Conservation (phyloP, 2,329 filamentous ascomycete species). For the Atkinsonella hypoxylon region DNA sequence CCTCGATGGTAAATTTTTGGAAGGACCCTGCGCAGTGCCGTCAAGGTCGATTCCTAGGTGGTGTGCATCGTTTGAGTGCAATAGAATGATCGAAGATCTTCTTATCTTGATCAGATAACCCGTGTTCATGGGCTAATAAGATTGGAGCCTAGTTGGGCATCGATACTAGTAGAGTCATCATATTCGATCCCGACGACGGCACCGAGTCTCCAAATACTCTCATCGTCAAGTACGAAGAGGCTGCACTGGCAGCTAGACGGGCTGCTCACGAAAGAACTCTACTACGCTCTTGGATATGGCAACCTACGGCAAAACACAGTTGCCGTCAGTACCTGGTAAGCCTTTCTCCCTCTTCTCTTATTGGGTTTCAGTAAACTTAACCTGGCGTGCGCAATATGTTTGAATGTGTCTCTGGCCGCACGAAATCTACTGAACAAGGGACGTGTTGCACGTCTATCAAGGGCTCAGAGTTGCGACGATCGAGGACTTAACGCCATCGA, state of each 20-base stretch:
- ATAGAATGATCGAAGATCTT: no score
- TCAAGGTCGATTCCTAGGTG: no score
- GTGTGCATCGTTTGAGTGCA: no score
- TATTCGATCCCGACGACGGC: constrained; percentile 41
- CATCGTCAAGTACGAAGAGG: constrained; percentile 45
- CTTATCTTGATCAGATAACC: no score
- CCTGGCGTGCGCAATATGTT: no score
- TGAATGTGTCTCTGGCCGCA: no score
- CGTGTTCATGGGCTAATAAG: background rate
- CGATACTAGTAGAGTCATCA: constrained; percentile 42
- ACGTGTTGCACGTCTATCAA: no score
- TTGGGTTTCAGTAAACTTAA: background rate
- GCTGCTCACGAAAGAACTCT: constrained; percentile 43
- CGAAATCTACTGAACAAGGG: no score
- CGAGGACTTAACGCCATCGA: no score
- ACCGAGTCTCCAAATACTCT: constrained; percentile 46
- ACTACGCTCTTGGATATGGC: constrained; percentile 32
- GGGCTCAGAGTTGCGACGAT: no score
- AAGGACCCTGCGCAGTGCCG: no score
- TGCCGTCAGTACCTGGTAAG: constrained; percentile 73
- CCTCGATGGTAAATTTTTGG: no score
- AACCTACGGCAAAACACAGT: constrained; percentile 63
- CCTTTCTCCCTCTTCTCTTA: constrained; percentile 15
- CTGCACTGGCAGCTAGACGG: constrained; percentile 38
- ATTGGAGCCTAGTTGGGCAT: constrained; percentile 32